Percentiles rank a stretch among this genome's conserved stretches.
phyloP scores from a whole-genome alignment of 1,139 yeast species.

The Geotrichum histeridarum region DNA sequence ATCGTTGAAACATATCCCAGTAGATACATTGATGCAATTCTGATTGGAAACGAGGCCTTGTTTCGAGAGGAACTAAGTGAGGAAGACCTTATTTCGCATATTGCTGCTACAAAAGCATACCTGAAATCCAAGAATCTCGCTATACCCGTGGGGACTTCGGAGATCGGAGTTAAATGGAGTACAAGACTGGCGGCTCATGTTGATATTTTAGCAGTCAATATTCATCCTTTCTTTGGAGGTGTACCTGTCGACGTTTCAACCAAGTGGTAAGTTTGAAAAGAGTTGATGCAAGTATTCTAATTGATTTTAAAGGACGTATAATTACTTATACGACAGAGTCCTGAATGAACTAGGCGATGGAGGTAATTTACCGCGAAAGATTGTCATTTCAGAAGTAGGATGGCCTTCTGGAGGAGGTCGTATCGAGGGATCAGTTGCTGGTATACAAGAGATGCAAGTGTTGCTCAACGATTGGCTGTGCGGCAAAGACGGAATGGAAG shows the following conservation, averaged over 20 bases:
- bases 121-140: conserved; percentile 34
- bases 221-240: conserved; percentile 69
- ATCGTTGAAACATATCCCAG: conserved; percentile 46
- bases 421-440: conserved; percentile 46
- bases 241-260: conserved; percentile 47
- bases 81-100: conserved; percentile 41
- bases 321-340: conserved; percentile 47
- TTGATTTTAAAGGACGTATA: conserved; percentile 33
- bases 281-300: not conserved
- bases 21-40: conserved; percentile 47
- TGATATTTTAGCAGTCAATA: conserved; percentile 59
- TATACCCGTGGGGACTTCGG: conserved; percentile 54
- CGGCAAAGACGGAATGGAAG: conserved; percentile 29
- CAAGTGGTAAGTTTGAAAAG: conserved; percentile 40
- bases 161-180: conserved; percentile 46
- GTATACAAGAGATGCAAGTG: conserved; percentile 42
- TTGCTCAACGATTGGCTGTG: conserved; percentile 55
- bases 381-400: conserved; percentile 59
- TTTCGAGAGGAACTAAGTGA: conserved; percentile 49
- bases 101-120: conserved; percentile 43
- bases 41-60: conserved; percentile 60
- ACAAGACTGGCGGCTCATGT: conserved; percentile 37
- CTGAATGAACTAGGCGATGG: conserved; percentile 24
- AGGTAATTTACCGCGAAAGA: conserved; percentile 27
- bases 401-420: conserved; percentile 67